Evolutionary conservation across 2,329 filamentous ascomycete genomes (phyloP).

Genomic region (Emmonsia crescens): DNA sequence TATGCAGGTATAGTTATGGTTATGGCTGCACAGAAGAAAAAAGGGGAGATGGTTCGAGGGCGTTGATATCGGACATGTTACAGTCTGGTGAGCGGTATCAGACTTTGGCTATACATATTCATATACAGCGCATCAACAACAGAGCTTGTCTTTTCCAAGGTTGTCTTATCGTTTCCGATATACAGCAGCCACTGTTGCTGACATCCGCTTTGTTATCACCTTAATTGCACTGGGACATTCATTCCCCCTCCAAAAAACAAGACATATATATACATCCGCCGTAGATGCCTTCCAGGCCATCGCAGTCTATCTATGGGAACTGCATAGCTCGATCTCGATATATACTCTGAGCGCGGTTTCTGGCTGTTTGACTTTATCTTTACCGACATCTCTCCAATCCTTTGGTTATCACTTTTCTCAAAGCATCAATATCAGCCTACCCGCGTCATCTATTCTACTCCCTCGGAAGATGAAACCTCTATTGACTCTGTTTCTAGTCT

Average conservation of each 20-base stretch:
- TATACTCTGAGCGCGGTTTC: not conserved
- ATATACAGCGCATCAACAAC: not conserved
- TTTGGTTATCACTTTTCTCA: not conserved
- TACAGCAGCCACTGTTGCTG: not conserved
- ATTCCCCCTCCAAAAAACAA: not conserved
- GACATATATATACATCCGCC: not conserved
- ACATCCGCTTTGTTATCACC: not conserved
- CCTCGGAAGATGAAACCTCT: slow-evolving; percentile 9
- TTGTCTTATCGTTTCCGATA: not conserved
- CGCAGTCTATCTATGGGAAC: not conserved
- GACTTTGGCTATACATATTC: not conserved
- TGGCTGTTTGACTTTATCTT: not conserved
- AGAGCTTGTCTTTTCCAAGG: not conserved
- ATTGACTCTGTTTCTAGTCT: not conserved
- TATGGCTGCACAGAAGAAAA: too few relatives aligned
- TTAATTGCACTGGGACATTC: not conserved
- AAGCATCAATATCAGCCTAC: not conserved
- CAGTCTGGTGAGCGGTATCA: not conserved
- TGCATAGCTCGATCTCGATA: not conserved
- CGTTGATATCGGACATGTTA: not conserved
- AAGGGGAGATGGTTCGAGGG: not conserved
- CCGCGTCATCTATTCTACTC: not conserved
- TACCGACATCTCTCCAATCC: not conserved
- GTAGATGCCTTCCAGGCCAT: not conserved
- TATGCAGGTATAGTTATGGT: too few relatives aligned